These are phyloP conservation scores for Triglochin maritima DNA, from an alignment of 106 monocot genomes.

Conservation along the genomic window DNA sequence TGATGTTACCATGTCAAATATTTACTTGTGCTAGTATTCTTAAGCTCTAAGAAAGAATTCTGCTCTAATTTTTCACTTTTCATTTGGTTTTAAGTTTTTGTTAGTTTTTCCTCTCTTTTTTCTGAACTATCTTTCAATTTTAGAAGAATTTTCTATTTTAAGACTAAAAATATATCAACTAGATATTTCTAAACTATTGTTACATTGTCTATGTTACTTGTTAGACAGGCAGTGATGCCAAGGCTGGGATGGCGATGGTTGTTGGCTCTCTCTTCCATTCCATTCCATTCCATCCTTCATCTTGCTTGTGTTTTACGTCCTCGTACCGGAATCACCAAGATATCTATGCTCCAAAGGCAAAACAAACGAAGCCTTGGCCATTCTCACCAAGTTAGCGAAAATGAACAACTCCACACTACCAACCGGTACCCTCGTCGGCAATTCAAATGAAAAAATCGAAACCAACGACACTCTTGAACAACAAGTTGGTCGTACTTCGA, in stretches of 20 bases:
- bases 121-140: no score
- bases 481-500: constrained; percentile 13
- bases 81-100: no score
- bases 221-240: constrained; percentile 61
- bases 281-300: constrained; percentile 57
- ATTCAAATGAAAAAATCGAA: no score
- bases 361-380: constrained; percentile 31
- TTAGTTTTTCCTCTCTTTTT: no score
- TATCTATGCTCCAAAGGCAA: constrained; percentile 63
- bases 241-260: constrained; percentile 80
- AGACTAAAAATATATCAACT: no score
- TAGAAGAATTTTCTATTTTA: no score
- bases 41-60: no score
- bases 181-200: no score
- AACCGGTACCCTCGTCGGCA: constrained; percentile 25
- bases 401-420: constrained; percentile 45
- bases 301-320: constrained; percentile 54
- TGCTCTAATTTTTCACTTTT: no score
- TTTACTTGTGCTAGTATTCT: no score
- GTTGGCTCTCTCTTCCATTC: constrained; percentile 52
- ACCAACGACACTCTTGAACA: constrained; percentile 4
- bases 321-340: constrained; percentile 69
- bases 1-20: no score
- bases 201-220: background rate
- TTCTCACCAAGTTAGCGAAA: constrained; percentile 46